phyloP scores from a whole-genome alignment of 345 rosid species.

The Syzygium oleosum region DNA sequence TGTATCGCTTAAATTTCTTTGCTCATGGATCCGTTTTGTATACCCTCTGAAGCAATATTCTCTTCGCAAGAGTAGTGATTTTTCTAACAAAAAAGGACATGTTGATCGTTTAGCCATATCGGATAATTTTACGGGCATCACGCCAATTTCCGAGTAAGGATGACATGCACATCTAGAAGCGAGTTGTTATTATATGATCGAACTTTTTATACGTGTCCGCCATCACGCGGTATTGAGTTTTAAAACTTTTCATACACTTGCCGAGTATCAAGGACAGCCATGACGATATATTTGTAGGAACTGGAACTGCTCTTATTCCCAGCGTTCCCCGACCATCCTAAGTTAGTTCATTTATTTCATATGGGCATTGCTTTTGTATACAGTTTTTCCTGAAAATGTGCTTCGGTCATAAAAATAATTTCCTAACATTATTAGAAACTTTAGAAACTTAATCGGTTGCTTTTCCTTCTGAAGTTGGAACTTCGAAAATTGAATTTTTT shows the following conservation, averaged over 20 bases:
- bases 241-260: background rate
- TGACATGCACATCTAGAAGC: background rate
- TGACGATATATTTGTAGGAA: background rate
- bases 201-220: background rate
- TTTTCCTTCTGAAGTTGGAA: background rate
- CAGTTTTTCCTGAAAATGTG: background rate
- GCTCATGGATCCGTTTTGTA: background rate
- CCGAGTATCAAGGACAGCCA: background rate
- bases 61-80: background rate
- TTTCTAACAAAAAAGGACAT: background rate
- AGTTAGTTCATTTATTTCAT: background rate
- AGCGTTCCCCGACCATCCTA: background rate
- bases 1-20: background rate
- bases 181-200: background rate
- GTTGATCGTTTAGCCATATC: background rate
- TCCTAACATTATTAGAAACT: background rate
- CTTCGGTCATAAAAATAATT: background rate
- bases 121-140: background rate
- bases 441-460: background rate
- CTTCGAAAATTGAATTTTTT: background rate
- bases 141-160: background rate
- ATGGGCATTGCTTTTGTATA: background rate
- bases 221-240: background rate
- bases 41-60: background rate
- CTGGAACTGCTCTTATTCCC: background rate